Base-by-base conservation (phyloP, 1,284 basidiomycete genomes). In the Ganoderma sinense region DNA sequence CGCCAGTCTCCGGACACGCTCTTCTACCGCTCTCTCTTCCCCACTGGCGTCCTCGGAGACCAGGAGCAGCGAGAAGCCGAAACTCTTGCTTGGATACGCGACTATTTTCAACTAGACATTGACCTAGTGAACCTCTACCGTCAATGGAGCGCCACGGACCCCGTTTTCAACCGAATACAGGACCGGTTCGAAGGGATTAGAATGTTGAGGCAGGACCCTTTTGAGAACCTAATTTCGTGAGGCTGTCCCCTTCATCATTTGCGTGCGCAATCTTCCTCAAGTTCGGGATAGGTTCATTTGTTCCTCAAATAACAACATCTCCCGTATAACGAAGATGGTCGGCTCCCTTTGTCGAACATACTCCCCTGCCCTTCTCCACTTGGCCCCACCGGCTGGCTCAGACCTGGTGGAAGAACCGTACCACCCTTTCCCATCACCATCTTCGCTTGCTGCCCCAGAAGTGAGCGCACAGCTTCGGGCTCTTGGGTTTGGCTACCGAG, bases 251-350 rank as follows among this genome's bases (percentile, higher is more conserved):
- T 67, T 64, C 63, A 26, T 59, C 26, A n/a, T 26, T 20, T 40
- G 16, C 13, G 59, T 40, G 16, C 13, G 59, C 7, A n/a, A 45
- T n/a, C 14, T 8, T 61, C 60, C 68, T 39, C 60, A 20, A 23
- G 26, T 36, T 13, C 43, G 53, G 73, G 58, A 3, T 72, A 97
- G 97, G 11, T 99, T 99, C 83, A 98, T 99, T 74, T 99, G 97
- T 78, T 98, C 97, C 20, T 96, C 97, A 1, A 99, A 99, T 78
- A 99, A 99, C 80, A 97, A 99, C 76, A 99, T 98, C 64, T 82
- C 89, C 2, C 91, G 97, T 1, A 98, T 98, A 77, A 94, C 94
- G 5, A 93, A 93, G 69, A 96, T 98, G 91, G 90, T 98, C 45
- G 92, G 92, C 74, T 83, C 87, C 71, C 86, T 93, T 65, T 95